Evolutionary conservation across 2,329 filamentous ascomycete genomes (phyloP).

Genomic region (Alternaria triticina): DNA sequence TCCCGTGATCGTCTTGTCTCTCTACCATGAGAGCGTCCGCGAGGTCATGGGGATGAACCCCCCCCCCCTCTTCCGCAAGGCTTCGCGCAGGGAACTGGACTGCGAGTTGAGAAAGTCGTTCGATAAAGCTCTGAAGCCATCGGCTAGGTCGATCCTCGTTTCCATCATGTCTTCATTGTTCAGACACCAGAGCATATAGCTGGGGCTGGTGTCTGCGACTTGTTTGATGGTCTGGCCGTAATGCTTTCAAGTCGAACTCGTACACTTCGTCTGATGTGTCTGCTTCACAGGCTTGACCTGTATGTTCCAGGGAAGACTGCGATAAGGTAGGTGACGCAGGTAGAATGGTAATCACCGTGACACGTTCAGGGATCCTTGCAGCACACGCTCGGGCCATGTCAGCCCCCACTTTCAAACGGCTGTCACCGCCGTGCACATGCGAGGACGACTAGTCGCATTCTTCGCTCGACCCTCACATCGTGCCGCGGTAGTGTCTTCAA

Average conservation of each 20-base stretch:
- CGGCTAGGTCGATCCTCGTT: background rate
- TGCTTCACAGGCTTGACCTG: too few species aligned
- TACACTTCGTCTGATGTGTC: too few species aligned
- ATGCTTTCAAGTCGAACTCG: too few species aligned
- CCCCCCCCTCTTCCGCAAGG: background rate
- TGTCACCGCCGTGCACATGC: background rate
- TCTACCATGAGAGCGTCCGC: background rate
- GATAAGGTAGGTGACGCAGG: background rate
- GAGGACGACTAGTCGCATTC: background rate
- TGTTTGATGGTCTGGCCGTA: background rate
- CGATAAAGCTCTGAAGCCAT: background rate
- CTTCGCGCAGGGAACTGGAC: background rate
- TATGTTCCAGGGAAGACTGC: too few species aligned
- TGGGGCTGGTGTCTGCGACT: background rate
- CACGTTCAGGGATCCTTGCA: background rate
- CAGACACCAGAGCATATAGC: background rate
- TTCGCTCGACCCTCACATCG: background rate
- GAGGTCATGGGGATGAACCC: background rate
- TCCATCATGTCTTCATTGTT: background rate
- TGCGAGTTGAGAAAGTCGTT: background rate
- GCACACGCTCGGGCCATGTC: background rate
- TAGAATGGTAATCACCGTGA: background rate
- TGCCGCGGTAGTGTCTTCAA: background rate
- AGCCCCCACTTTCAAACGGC: background rate
- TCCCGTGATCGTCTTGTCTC: background rate